Percentiles rank a stretch among this genome's conserved stretches.
phyloP scores from a whole-genome alignment of 2,329 filamentous ascomycete genomes.

The Trichoderma endophyticum region DNA sequence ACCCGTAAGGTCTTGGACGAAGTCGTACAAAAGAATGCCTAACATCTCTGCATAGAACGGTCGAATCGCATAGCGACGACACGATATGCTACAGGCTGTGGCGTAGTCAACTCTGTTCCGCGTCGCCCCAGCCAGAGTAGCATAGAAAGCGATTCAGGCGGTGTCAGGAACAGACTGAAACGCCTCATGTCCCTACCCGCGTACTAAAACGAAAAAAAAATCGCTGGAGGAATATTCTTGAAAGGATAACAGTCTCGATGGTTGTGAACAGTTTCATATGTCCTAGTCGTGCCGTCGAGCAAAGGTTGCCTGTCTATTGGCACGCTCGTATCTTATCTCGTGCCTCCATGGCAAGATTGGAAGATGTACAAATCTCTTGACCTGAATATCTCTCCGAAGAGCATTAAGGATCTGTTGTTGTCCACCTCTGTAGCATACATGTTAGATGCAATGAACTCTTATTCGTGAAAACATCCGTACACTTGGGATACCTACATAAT shows the following conservation, averaged over 20 bases:
- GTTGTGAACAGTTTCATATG: neutral
- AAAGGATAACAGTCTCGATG: neutral
- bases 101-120: conserved; percentile 4
- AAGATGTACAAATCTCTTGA: neutral
- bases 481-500: neutral
- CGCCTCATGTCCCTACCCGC: conserved; percentile 1
- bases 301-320: neutral
- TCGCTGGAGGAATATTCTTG: neutral
- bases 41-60: conserved; percentile 1
- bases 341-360: neutral
- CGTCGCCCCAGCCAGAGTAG: conserved; percentile 9
- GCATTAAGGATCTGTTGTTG: neutral
- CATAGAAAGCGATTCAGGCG: neutral
- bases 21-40: neutral
- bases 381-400: neutral
- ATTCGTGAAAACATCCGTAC: neutral
- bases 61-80: conserved; percentile 13
- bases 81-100: conserved; percentile 7
- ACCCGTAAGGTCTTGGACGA: conserved; percentile 1
- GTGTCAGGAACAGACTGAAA: neutral
- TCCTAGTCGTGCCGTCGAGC: neutral
- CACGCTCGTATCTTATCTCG: neutral
- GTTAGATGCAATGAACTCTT: neutral
- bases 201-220: neutral
- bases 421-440: neutral